These are phyloP conservation scores for Hyphopichia homilentoma DNA, from an alignment of 805 yeast genomes.

Conservation along the genomic window DNA sequence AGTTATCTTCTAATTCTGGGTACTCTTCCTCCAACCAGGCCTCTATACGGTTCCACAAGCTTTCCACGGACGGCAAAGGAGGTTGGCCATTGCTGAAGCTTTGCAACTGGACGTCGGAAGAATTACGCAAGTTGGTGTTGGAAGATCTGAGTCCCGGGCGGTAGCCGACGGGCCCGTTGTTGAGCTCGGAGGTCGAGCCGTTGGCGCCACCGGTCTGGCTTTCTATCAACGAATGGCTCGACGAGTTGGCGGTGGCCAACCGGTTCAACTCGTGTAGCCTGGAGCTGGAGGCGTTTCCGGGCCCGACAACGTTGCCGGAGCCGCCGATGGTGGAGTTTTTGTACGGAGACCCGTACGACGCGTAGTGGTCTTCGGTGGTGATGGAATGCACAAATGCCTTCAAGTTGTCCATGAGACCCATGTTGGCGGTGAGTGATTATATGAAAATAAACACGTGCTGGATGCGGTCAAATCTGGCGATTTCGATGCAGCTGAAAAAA, in stretches of 20 bases:
- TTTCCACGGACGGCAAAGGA: slow-evolving; percentile 44
- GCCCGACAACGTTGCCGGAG: slow-evolving; percentile 9
- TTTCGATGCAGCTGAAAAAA: too few relatives aligned
- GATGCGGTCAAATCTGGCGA: too few relatives aligned
- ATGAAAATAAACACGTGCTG: not conserved
- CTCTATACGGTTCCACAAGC: slow-evolving; percentile 42
- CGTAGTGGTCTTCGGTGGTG: slow-evolving; percentile 59
- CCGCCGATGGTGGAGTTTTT: slow-evolving; percentile 17
- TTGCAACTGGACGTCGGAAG: slow-evolving; percentile 44
- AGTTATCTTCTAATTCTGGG: slow-evolving; percentile 42
- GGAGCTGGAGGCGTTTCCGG: slow-evolving; percentile 23
- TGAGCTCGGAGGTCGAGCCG: slow-evolving; percentile 14
- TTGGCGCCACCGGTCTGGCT: too few relatives aligned
- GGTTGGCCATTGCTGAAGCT: slow-evolving; percentile 47
- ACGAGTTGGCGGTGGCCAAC: slow-evolving; percentile 20
- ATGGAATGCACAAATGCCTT: slow-evolving; percentile 44
- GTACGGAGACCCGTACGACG: slow-evolving; percentile 44
- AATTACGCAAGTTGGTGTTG: slow-evolving; percentile 23
- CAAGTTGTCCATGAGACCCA: slow-evolving; percentile 38
- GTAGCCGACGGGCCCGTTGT: slow-evolving; percentile 23
- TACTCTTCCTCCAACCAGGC: slow-evolving; percentile 42
- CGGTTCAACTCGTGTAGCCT: slow-evolving; percentile 34
- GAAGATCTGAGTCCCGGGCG: slow-evolving; percentile 45
- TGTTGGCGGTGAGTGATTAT: slow-evolving; percentile 5
- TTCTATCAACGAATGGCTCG: slow-evolving; percentile 24